Base-by-base conservation (phyloP, 1,284 basidiomycete species). In the Pseudozyma sp. region DNA sequence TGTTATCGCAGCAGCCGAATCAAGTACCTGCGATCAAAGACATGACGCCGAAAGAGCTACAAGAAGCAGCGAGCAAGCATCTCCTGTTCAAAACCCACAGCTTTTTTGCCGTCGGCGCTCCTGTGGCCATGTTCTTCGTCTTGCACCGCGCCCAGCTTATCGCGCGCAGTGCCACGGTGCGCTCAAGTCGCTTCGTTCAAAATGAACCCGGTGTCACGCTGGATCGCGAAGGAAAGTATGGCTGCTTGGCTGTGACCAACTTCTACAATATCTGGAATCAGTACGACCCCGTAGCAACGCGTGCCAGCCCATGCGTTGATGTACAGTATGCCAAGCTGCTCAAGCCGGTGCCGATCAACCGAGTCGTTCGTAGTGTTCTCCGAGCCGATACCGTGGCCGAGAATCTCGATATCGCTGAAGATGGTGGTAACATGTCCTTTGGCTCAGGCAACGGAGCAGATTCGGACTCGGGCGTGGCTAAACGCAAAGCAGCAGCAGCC, bases 1-100 rank as follows among this genome's bases (percentile, higher is more conserved):
- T 89, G 51, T 85, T 89, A 12, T 88, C 87, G 12, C 86, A 86
- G 62, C 89, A 89, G 75, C 87, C 88, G 1, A 89, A 88, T 5
- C 79, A 83, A 13, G 87, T 88, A 16, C 61, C 72, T 14, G 57
- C 47, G 3, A 55, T 78, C 53, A 58, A 63, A 40, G 61, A 70
- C 38, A 25, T 65, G 31, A 48, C 43, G 31, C 45, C 2, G 11
- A n/a, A 60, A 18, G 51, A 70, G 44, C 44, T 70, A 35, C 72
- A 52, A 13, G 45, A 64, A 35, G 67, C 40, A 14, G 48, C 34
- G 19, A 42, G 50, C 14, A 42, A 63, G 35, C 77, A 76, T n/a
- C 54, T 83, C 38, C 64, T 80, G 39, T 83, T 82, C 86, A 87
- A 88, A 59, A 86, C 86, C 5, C 86, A 86, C 62, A 86, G 86